Evolutionary conservation across 208 protist genomes (phyloP).

Genomic region (Trypanosoma cruzi): DNA sequence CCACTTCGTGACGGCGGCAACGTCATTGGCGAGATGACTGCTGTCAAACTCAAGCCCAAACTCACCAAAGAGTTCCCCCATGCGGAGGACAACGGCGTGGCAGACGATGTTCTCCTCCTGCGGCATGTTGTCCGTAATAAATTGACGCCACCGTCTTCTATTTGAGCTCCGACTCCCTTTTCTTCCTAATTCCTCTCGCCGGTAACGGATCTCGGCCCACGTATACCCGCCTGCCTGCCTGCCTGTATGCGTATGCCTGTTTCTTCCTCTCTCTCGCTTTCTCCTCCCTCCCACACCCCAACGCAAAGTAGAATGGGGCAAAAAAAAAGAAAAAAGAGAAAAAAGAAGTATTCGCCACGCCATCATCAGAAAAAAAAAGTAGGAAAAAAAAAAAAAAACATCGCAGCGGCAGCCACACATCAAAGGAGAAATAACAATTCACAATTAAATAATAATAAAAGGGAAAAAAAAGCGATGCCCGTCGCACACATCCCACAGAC

Average conservation of each 20-base stretch:
- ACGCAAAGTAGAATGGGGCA: not conserved
- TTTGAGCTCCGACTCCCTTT: too few species aligned
- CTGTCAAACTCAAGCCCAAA: conserved; percentile 64
- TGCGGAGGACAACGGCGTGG: conserved; percentile 79
- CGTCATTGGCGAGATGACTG: conserved; percentile 20
- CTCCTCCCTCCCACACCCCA: not conserved
- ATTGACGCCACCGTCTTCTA: too few species aligned
- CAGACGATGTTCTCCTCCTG: conserved; percentile 32
- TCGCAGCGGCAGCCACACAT: not conserved
- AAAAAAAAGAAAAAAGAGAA: not conserved
- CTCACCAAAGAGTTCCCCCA: conserved; percentile 90
- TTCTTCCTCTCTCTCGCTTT: not conserved
- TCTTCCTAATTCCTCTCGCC: too few species aligned
- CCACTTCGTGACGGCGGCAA: conserved; percentile 61
- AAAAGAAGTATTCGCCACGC: not conserved
- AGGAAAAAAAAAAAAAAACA: not conserved
- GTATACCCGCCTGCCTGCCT: too few species aligned
- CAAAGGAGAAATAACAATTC: too few species aligned
- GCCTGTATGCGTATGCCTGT: not conserved
- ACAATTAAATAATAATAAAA: not conserved
- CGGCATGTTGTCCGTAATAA: too few species aligned
- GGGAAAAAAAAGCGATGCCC: not conserved
- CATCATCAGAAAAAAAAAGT: not conserved
- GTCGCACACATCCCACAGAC: not conserved
- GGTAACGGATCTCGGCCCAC: too few species aligned